Percentiles rank a stretch among this genome's conserved stretches.
Conservation (phyloP, 306 rosid genomes). For the Quercus ilex region DNA sequence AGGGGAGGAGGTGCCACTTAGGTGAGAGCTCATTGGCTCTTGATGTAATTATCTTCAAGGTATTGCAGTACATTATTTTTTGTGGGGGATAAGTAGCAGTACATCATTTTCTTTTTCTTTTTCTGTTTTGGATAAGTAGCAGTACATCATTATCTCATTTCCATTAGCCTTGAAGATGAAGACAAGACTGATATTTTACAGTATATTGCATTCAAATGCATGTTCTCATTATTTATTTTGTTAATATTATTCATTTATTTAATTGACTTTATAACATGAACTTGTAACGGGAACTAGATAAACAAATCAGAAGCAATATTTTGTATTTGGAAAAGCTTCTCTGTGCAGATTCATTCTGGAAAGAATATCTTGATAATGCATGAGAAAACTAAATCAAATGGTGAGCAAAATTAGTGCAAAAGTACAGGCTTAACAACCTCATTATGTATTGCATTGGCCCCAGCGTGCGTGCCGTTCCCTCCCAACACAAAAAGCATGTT, state of each 20-base stretch:
- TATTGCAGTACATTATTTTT: neutral
- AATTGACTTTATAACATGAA: neutral
- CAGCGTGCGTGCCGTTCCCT: constrained; percentile 98
- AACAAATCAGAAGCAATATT: neutral
- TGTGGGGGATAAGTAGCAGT: too few relatives aligned
- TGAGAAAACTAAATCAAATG: neutral
- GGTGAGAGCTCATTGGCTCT: too few relatives aligned
- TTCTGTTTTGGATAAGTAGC: neutral
- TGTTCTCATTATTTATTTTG: neutral
- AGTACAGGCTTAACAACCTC: constrained; percentile 58
- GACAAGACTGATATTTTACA: neutral
- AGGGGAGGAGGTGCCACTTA: too few relatives aligned
- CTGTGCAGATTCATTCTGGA: neutral
- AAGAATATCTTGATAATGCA: neutral
- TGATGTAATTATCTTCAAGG: neutral
- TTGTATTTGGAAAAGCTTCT: neutral
- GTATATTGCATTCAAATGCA: constrained; percentile 5
- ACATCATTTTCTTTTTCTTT: too few relatives aligned
- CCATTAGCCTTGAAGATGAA: neutral
- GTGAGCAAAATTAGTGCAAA: constrained; percentile 6
- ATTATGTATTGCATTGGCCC: constrained; percentile 87
- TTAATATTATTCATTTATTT: neutral
- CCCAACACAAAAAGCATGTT: constrained; percentile 98
- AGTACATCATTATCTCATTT: neutral
- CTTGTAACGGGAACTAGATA: neutral